Evolutionary conservation across 2,329 filamentous ascomycete genomes (phyloP), one percentile per base, ranked within the genome.

Genomic region (Cordyceps sp.): DNA sequence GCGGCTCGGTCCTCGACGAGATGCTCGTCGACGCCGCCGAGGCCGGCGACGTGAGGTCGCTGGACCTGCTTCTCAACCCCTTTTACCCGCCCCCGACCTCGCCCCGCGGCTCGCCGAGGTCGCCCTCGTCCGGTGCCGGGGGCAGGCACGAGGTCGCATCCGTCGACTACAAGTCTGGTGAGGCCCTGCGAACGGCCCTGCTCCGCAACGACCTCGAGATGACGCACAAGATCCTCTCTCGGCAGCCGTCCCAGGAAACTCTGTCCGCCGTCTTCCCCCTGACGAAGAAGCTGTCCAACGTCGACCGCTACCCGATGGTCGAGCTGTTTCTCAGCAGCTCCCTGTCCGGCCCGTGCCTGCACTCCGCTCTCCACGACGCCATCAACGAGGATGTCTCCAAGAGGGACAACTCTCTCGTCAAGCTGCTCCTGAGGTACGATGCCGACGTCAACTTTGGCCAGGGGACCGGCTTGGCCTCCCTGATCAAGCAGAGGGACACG

Each of bases 401-500:
- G 26, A 54, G 65, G 24, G 69, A 73, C 25, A 58, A 63, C 26
- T 53, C 56, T 2, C 48, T 74, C 10, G 65, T 74, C 33, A 54
- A 57, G 6, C 52, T 73, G 5, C 48, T 73, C 4, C 49, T 74
- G 5, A 53, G 57, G 3, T 53, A 68, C 36, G 60, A 64, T 12
- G 64, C 64, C 4, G 66, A 72, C 30, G 57, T 69, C 24, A 70
- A 69, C 38, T 66, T 63, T 33, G 62, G 64, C 26, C 58, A 63
- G 18, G 65, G 66, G 0, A 52, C 58, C n/a, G 59, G 57, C 3
- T 52, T 73, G 12, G 46, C 58, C 1, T 53, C 60, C 0, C 59
- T 68, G 0, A 61, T 73, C 14, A 38, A 46, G 2, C 61, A 65
- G 33, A 58, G 54, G 20, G 66, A 73, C 30, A 33, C 63, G 1